Percentiles rank a stretch among this genome's conserved stretches.
These are phyloP conservation scores for Phytopythium litorale DNA, from an alignment of 352 stramenopile genomes.

Conservation along the genomic window DNA sequence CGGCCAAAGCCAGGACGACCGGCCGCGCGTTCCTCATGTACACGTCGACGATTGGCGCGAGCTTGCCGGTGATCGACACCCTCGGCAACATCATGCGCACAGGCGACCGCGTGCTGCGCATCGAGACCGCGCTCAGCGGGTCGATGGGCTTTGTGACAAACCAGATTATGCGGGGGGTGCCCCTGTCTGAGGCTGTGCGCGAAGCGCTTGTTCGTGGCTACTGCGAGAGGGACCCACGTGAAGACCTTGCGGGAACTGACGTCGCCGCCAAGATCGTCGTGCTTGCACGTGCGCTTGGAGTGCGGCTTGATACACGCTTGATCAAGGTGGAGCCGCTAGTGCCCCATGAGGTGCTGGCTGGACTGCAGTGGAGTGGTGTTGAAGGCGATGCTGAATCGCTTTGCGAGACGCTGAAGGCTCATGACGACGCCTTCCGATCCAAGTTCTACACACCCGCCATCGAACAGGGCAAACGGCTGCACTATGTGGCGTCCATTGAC, in stretches of 20 bases:
- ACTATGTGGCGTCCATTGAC: conserved; percentile 70
- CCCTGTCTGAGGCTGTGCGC: conserved; percentile 51
- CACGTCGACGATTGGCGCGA: conserved; percentile 71
- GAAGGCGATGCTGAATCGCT: conserved; percentile 47
- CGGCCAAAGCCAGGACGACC: conserved; percentile 25
- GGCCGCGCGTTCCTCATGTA: conserved; percentile 78
- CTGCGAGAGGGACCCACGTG: conserved; percentile 64
- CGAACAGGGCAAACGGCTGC: conserved; percentile 42
- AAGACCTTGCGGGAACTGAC: conserved; percentile 62
- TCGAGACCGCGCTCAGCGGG: conserved; percentile 61
- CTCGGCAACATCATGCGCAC: conserved; percentile 72
- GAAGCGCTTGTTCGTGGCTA: conserved; percentile 49
- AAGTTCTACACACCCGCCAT: conserved; percentile 47
- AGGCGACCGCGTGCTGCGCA: conserved; percentile 54
- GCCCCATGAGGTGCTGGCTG: conserved; percentile 34
- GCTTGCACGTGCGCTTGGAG: conserved; percentile 56
- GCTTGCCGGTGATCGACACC: conserved; percentile 68
- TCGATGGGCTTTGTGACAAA: conserved; percentile 75
- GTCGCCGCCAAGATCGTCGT: conserved; percentile 72
- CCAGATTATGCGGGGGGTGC: conserved; percentile 66
- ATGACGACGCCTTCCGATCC: conserved; percentile 56
- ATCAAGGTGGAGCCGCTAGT: conserved; percentile 59
- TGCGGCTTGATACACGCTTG: conserved; percentile 34
- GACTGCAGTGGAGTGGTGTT: conserved; percentile 34
- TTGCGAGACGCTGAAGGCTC: conserved; percentile 35